A percentile compares a stretch with the other conserved stretches of the same genome.
These are phyloP conservation scores for Plasmodium gaboni DNA, from an alignment of 169 alveolate genomes.

Conservation along the genomic window DNA sequence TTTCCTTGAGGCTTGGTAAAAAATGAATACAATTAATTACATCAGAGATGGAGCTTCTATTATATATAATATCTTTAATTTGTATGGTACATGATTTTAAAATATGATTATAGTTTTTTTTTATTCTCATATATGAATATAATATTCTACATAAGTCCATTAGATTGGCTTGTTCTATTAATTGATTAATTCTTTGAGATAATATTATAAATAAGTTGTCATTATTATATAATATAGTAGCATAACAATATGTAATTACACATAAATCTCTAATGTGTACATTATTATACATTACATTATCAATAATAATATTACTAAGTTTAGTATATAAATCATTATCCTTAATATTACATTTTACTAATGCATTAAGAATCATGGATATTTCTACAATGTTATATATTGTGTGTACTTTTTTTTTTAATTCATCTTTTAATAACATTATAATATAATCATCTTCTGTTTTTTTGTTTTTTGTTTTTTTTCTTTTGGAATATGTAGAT, in stretches of 20 bases:
- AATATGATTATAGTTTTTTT: conserved; percentile 60
- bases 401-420: conserved; percentile 64
- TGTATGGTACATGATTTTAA: conserved; percentile 35
- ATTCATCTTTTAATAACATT: conserved; percentile 70
- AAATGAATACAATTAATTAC: conserved; percentile 73
- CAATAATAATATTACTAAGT: conserved; percentile 45
- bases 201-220: conserved; percentile 55
- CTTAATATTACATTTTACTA: conserved; percentile 63
- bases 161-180: conserved; percentile 46
- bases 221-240: conserved; percentile 50
- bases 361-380: conserved; percentile 69
- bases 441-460: conserved; percentile 24
- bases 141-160: conserved; percentile 72
- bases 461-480: not conserved
- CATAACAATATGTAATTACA: conserved; percentile 62
- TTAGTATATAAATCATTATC: conserved; percentile 62
- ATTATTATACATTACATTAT: conserved; percentile 43
- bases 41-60: conserved; percentile 36
- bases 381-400: conserved; percentile 66
- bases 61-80: conserved; percentile 17
- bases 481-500: conserved; percentile 63
- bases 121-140: conserved; percentile 50
- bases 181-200: conserved; percentile 45
- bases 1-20: conserved; percentile 54
- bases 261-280: conserved; percentile 67